Evolutionary conservation across 257 asterid species (phyloP).

Genomic region (Solanum medicagineum): DNA sequence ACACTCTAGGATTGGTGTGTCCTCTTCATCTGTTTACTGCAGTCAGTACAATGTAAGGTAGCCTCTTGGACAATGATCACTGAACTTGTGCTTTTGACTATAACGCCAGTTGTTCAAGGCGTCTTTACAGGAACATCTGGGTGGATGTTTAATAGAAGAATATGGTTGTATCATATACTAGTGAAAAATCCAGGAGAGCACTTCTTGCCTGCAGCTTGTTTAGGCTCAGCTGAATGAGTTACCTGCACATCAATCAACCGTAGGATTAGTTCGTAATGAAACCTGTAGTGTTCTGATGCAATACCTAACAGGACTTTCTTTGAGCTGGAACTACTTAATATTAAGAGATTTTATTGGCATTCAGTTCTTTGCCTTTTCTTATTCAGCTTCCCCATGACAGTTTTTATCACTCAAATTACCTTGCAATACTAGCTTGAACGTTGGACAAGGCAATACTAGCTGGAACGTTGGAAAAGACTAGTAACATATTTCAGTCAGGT

Average conservation of each 20-base stretch:
- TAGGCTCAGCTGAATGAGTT: not conserved
- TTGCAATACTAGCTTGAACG: not conserved
- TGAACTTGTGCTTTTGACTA: not conserved
- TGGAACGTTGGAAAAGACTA: not conserved
- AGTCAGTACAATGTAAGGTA: not conserved
- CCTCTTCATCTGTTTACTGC: not conserved
- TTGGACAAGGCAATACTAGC: not conserved
- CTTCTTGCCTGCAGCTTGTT: not conserved
- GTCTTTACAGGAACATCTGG: not conserved
- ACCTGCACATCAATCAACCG: not conserved
- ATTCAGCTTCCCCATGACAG: not conserved
- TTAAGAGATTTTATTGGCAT: not conserved
- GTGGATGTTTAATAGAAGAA: not conserved
- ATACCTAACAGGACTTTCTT: not conserved
- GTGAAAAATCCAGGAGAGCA: not conserved
- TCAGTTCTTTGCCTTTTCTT: not conserved
- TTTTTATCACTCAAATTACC: not conserved
- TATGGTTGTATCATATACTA: not conserved
- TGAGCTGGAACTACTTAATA: not conserved
- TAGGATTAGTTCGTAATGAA: not conserved
- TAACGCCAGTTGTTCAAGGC: not conserved
- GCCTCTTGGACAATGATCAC: not conserved
- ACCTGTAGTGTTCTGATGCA: not conserved
- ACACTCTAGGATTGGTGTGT: not conserved
- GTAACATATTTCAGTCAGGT: not conserved